Conservation (phyloP, 2,329 filamentous ascomycete species). For the Keithomyces neogunnii region DNA sequence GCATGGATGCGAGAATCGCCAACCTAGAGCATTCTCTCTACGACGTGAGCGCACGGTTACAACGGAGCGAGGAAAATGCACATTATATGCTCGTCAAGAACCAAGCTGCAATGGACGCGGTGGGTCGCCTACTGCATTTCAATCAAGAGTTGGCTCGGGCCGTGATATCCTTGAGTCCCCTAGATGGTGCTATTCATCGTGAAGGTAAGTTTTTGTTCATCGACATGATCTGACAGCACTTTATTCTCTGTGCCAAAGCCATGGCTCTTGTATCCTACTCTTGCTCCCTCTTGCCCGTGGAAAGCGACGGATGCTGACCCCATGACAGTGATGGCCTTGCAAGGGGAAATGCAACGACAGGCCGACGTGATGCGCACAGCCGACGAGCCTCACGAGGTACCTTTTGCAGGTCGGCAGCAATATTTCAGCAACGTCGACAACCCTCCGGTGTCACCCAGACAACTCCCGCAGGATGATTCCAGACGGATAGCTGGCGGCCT, state of each 20-base stretch:
- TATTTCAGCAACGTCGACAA: conserved; percentile 64
- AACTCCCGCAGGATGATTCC: conserved; percentile 76
- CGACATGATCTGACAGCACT: neutral
- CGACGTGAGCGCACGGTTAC: conserved; percentile 67
- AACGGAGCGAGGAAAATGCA: conserved; percentile 76
- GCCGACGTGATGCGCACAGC: conserved; percentile 46
- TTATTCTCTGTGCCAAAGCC: conserved; percentile 28
- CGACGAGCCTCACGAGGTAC: conserved; percentile 60
- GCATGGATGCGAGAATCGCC: conserved; percentile 64
- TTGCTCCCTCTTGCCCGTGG: neutral
- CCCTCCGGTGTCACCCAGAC: conserved; percentile 77
- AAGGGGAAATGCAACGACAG: conserved; percentile 54
- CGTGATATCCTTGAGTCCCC: conserved; percentile 63
- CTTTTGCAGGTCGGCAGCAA: conserved; percentile 57
- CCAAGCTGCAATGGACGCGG: conserved; percentile 71
- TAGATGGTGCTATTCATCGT: conserved; percentile 69
- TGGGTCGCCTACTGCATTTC: conserved; percentile 63
- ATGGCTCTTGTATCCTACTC: conserved; percentile 26
- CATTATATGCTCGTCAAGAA: conserved; percentile 73
- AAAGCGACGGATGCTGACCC: neutral
- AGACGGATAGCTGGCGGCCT: conserved; percentile 61
- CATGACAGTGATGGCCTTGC: conserved; percentile 43
- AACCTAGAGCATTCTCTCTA: conserved; percentile 75
- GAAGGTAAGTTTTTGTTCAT: conserved; percentile 55
- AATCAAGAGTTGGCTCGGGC: conserved; percentile 77